These are phyloP conservation scores for Arxiozyma telluris DNA, from an alignment of 1,139 yeast genomes.

Conservation along the genomic window DNA sequence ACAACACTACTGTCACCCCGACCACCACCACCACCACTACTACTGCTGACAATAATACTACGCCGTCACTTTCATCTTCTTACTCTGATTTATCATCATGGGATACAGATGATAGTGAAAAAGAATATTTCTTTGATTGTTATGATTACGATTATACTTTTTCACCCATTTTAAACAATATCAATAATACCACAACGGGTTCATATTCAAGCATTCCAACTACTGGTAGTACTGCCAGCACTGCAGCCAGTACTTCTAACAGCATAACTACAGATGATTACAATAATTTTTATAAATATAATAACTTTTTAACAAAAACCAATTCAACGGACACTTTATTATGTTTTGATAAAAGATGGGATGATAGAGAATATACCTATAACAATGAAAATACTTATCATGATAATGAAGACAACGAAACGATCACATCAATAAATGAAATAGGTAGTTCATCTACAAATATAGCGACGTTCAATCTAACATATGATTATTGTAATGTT, in stretches of 20 bases:
- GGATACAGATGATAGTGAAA: neutral
- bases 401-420: neutral
- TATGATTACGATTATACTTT: neutral
- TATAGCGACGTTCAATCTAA: too few relatives aligned
- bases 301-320: neutral
- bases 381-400: neutral
- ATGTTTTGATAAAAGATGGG: neutral
- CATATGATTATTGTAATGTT: neutral
- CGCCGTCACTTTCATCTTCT: constrained; percentile 97
- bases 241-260: too few relatives aligned
- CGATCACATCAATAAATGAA: neutral
- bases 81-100: constrained; percentile 52
- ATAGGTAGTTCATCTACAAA: neutral
- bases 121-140: neutral
- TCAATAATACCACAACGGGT: neutral
- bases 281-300: too few relatives aligned
- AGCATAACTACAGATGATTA: too few relatives aligned
- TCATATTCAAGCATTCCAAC: neutral
- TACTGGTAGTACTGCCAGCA: too few relatives aligned
- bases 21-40: too few relatives aligned
- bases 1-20: too few relatives aligned
- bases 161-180: neutral
- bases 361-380: neutral
- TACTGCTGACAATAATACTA: too few relatives aligned
- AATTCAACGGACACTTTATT: neutral